Evolutionary conservation across 768 basidiomycete species (phyloP), one percentile per base, ranked within the genome.

Genomic region (Tylopilus balloui): DNA sequence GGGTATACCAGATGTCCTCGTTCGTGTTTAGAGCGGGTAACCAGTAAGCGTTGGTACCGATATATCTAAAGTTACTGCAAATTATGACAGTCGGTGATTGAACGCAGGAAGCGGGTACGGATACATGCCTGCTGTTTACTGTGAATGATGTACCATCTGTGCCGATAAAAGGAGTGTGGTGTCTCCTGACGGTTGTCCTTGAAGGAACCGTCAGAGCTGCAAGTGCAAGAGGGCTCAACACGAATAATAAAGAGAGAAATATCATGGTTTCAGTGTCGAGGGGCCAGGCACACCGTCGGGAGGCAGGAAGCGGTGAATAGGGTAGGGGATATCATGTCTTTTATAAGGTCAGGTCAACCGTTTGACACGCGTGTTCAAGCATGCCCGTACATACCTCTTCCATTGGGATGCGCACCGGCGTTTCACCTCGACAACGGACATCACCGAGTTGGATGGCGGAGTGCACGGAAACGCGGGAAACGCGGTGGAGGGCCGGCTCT

Each of bases 11-110:
- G 38, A 88, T 80, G 57, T 88, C 85, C 37, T 70, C 61, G 40
- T 76, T 63, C 23, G 70, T 62, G 58, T 83, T 82, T 28, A 87
- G 60, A 35, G 70, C 65, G 25, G 75, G 65, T 28, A 88, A 58
- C 86, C 85, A 88, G 66, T 86, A 86, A 2, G 77, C 80, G 50
- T 82, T 82, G 1, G 85, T 84, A 14, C 82, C 78, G 11, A 75
- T 60, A 48, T 72, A 79, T 34, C 56, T 54, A 48, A 78, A 70
- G 13, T 66, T 43, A 42, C 75, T 76, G 55, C 19, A 44, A 37
- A 39, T 49, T 67, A 55, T 42, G 67, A 65, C 2, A 58, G 50
- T 50, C 69, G 64, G 53, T 13, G 10, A 44, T 41, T 35, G 41
- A 21, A 21, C 15, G 41, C 2, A 19, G 42, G 38, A 40, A 13